Percentiles rank a stretch among this genome's conserved stretches.
Conservation (phyloP, 495 filamentous ascomycete species). For the Penicillium atrosanguineum region DNA sequence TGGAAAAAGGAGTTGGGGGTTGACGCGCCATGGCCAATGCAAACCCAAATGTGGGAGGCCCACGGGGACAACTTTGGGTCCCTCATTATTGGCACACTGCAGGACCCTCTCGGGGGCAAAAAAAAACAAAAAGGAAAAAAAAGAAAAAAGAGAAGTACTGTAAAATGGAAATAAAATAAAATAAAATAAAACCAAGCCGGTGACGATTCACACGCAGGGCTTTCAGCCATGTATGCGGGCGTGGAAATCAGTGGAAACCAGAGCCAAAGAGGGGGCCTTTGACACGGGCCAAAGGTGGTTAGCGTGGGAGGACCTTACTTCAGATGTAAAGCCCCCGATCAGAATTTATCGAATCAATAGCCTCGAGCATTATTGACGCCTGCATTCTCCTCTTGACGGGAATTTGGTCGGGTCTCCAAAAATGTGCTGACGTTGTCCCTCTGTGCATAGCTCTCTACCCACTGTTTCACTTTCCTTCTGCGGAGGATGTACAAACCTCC, state of each 20-base stretch:
- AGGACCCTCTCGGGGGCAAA: constrained; percentile 9
- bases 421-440: neutral
- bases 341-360: constrained; percentile 17
- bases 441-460: too few species aligned
- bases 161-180: too few species aligned
- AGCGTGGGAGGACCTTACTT: constrained; percentile 27
- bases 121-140: constrained; percentile 1
- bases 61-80: constrained; percentile 12
- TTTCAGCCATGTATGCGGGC: constrained; percentile 16
- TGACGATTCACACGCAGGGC: constrained; percentile 16
- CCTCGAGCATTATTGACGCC: constrained; percentile 26
- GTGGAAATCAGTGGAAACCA: constrained; percentile 1
- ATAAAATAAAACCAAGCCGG: too few species aligned
- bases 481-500: constrained; percentile 9
- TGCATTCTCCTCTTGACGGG: constrained; percentile 15
- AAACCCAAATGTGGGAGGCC: constrained; percentile 20
- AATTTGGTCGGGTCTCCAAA: neutral
- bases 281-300: constrained; percentile 29
- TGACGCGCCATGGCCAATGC: constrained; percentile 3
- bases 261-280: constrained; percentile 8
- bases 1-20: neutral
- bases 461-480: neutral
- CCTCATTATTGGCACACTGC: constrained; percentile 13
- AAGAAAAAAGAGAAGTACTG: constrained; percentile 9
- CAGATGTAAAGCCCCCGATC: neutral